These are phyloP conservation scores for Boletellus deceptivus DNA, from an alignment of 1,284 basidiomycete genomes.

Conservation along the genomic window DNA sequence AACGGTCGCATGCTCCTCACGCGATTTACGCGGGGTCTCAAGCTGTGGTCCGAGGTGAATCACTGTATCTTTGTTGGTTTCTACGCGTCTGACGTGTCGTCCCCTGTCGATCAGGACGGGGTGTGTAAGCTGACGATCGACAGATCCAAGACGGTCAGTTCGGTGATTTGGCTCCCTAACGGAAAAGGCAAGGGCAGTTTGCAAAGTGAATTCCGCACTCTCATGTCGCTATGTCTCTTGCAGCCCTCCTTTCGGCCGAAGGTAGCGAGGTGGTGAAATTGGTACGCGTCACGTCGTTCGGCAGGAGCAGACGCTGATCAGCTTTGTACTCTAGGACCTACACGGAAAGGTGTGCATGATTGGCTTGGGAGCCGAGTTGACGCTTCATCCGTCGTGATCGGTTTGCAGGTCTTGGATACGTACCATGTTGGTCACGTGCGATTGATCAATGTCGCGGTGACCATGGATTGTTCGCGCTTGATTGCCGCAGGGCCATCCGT, in stretches of 20 bases:
- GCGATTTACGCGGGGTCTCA: slow-evolving; percentile 64
- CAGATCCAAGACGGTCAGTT: slow-evolving; percentile 56
- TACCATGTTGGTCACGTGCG: slow-evolving; percentile 67
- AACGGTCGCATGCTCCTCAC: slow-evolving; percentile 62
- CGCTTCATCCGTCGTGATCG: no score
- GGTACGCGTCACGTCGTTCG: slow-evolving; percentile 29
- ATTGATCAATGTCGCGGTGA: slow-evolving; percentile 74
- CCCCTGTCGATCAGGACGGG: slow-evolving; percentile 49
- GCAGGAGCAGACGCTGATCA: slow-evolving; percentile 1
- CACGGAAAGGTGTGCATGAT: slow-evolving; percentile 42
- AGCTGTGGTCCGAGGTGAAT: slow-evolving; percentile 71
- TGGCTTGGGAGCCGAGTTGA: not conserved
- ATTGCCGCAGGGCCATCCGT: slow-evolving; percentile 69
- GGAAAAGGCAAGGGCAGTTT: slow-evolving; percentile 49
- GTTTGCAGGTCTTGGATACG: slow-evolving; percentile 42
- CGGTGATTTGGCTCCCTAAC: slow-evolving; percentile 68
- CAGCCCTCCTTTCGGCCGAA: slow-evolving; percentile 46
- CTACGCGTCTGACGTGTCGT: slow-evolving; percentile 1
- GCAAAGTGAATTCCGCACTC: no score
- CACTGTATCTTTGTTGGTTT: slow-evolving; percentile 12
- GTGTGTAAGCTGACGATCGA: slow-evolving; percentile 71
- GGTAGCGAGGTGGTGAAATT: slow-evolving; percentile 50
- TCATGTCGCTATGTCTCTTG: no score
- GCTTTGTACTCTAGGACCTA: slow-evolving; percentile 44
- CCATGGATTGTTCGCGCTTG: slow-evolving; percentile 60